phyloP scores from a whole-genome alignment of 2,329 filamentous ascomycete species.

The Trichoderma citrinoviride region DNA sequence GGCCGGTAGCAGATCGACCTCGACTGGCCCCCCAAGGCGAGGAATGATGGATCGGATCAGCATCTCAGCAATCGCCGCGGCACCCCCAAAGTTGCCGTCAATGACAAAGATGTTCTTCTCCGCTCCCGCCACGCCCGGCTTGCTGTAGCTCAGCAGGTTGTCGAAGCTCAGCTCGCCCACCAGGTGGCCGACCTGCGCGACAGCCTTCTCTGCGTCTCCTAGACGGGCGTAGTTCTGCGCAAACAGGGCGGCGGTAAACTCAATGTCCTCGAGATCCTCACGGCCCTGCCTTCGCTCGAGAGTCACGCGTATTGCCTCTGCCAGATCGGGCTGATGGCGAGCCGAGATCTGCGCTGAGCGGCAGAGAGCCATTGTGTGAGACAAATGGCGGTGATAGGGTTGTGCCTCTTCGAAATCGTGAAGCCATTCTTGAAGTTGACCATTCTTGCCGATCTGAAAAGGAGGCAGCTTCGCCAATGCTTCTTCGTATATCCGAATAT shows the following conservation, averaged over 20 bases:
- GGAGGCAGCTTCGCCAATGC: conserved; percentile 13
- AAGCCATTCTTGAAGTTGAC: conserved; percentile 20
- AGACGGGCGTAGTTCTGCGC: conserved; percentile 16
- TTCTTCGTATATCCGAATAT: background rate
- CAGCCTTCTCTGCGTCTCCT: conserved; percentile 18
- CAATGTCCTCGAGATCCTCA: conserved; percentile 19
- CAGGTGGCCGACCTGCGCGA: conserved; percentile 17
- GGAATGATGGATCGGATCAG: conserved; percentile 18
- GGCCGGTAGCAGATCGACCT: conserved; percentile 18
- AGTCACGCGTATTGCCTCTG: conserved; percentile 7
- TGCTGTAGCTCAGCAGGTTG: conserved; percentile 21
- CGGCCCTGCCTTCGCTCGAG: conserved; percentile 18
- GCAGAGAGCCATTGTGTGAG: conserved; percentile 20
- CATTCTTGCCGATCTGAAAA: conserved; percentile 20
- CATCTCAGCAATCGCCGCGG: conserved; percentile 20
- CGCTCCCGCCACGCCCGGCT: conserved; percentile 13
- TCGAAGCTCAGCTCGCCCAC: conserved; percentile 20
- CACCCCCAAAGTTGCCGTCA: conserved; percentile 19
- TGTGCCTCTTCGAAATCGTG: conserved; percentile 21
- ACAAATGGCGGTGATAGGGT: conserved; percentile 20
- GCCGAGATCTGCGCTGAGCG: conserved; percentile 17
- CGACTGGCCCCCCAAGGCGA: conserved; percentile 2
- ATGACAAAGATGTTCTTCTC: conserved; percentile 20
- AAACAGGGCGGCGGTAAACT: conserved; percentile 21
- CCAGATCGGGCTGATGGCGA: conserved; percentile 9